Evolutionary conservation across 179 eudicot species (phyloP), one percentile per base, ranked within the genome.

Genomic region (Dionaea muscipula): DNA sequence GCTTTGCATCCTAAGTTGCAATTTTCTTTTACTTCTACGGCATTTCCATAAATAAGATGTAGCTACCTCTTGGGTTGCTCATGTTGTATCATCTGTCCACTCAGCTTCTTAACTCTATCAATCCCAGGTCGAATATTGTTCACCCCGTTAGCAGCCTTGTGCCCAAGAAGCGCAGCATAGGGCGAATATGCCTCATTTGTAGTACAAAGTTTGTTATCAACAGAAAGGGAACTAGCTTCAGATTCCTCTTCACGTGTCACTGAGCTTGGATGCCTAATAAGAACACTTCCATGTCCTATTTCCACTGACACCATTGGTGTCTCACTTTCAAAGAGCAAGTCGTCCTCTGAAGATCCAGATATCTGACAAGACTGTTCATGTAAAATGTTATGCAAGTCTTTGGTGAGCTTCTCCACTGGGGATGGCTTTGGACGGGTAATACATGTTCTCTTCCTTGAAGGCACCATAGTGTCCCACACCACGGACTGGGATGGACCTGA

Each of bases 231-330:
- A 72, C 98, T 91, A 17, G 96, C 96, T 79, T 93, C 99, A 67
- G 96, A 88, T 73, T 93, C 99, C 71, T 93, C 99, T 55, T 93
- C 99, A 45, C 82, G 62, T 53, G 65, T 76, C 54, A 81, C 53
- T 39, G 86, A 77, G 53, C 78, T 83, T 0, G 99, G 99, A 63
- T 93, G 96, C 56, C 88, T 72, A 64, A 93, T 82, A 53, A 93
- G 96, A 48, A 93, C 84, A 76, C 96, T 85, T 59, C 99, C 99
- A 70, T 93, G 96, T 49, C 99, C 99, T 68, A 93, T 81, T 81
- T 93, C 99, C 72, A 91, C 96, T 19, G 99, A 91, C 12, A 85
- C 94, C 96, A 87, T 87, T 0, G 98, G 93, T 17, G 71, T 80
- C 56, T 85, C 95, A 68, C 78, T 85, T 71, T 82, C 99, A 49